phyloP scores from a whole-genome alignment of 176 grass and related monocot genomes.

The Echinochloa phyllopogon region DNA sequence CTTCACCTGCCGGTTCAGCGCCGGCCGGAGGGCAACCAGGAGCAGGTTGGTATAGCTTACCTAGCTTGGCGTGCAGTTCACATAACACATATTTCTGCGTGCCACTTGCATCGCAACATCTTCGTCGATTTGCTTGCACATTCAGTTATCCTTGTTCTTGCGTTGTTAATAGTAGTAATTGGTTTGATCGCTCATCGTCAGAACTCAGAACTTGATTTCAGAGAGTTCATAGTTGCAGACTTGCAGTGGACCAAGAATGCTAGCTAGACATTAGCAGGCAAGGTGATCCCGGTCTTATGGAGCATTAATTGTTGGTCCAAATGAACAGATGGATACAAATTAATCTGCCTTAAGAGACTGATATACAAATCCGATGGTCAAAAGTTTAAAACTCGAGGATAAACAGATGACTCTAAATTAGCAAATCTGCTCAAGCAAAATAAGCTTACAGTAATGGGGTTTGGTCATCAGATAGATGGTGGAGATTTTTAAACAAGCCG shows the following conservation, averaged over 20 bases:
- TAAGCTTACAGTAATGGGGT: neutral
- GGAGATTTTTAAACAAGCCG: neutral
- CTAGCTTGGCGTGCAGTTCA: neutral
- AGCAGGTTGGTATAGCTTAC: constrained; percentile 57
- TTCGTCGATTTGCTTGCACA: constrained; percentile 26
- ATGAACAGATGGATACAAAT: neutral
- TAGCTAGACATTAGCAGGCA: neutral
- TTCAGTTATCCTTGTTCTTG: neutral
- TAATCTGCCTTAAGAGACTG: neutral
- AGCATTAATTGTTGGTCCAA: neutral
- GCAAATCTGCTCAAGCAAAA: neutral
- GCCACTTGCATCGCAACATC: neutral
- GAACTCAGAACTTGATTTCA: neutral
- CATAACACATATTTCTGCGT: neutral
- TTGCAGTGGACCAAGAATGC: constrained; percentile 9
- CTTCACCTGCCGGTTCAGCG: constrained; percentile 89
- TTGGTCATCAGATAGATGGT: constrained; percentile 3
- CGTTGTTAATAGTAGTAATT: neutral
- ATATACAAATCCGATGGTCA: neutral
- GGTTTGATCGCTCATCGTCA: neutral
- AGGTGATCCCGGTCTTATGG: neutral
- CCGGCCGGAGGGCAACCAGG: constrained; percentile 53
- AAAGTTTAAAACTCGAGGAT: neutral
- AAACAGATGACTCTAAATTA: neutral
- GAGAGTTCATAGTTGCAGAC: neutral